Base-by-base conservation (phyloP, 768 basidiomycete species). In the Serendipita sp. region DNA sequence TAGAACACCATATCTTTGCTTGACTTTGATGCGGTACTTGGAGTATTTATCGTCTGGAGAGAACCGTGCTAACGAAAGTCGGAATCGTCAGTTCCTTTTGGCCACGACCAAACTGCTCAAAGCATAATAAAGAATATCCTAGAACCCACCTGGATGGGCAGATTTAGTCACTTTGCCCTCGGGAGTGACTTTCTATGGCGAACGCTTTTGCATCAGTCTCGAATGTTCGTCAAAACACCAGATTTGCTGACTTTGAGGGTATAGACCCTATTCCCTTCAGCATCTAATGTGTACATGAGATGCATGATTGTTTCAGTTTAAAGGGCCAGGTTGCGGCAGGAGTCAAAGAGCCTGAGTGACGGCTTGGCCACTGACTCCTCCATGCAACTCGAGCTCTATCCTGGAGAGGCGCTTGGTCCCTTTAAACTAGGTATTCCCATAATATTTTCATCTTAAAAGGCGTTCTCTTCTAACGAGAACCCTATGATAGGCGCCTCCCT, bases 31-130 rank as follows among this genome's bases (percentile, higher is more conserved):
- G 64, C 96, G 88, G 71, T 99, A 95, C 65, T 93, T 82, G 65
- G 93, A 95, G 76, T 95, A 98, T 77, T 98, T 98, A 82, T 98
- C 95, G 73, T 99, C 96, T 11, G 95, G 95, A 14, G 95, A 97
- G 75, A 98, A 98, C 42, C 96, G 92, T 16, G 95, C 95, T 96
- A 45, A 26, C 20, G 3, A 61, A 42, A 33, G 3, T 28, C 4
- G 14, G 38, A 45, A 30, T 20, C 24, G 30, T 63, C 45, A 42
- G 28, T 53, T 42, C 63, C 42, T 3, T 62, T 20, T 17, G 42
- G 7, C 34, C 14, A 38, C 14, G 34, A 14, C 5, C 17, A 20
- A 16, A 42, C 14, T 26, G 16, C 42, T 28, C 26, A 16, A 33
- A 26, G 56, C 20, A 3, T n/a, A 11, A 20, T n/a, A 14, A 17